Evolutionary conservation across 805 yeast species (phyloP), one percentile per base, ranked within the genome.

Genomic region (Zygotorulaspora florentina): DNA sequence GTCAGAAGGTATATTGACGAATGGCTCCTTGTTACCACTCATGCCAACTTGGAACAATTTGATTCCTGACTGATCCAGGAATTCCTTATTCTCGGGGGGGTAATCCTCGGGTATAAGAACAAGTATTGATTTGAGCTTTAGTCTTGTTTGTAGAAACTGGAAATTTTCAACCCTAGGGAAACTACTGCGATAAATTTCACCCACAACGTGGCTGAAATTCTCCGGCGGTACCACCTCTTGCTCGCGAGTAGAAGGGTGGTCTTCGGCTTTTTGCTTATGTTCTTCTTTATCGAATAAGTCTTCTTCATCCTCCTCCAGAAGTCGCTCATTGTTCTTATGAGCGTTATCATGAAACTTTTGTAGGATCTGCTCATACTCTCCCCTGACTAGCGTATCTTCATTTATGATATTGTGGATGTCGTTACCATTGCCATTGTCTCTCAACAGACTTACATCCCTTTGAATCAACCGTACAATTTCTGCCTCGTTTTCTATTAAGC

Each of bases 11-110:
- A 81, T 81, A 56, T 85, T 83, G 36, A 87, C 96, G 69, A 89
- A 88, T 9, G 96, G 96, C 59, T 89, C 96, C 61, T 93, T 93
- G 64, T 93, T 93, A 7, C 98, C 99, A 36, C 93, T 82, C 80
- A 93, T 78, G 1, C 97, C 96, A 31, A 91, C 81, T 65, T 89
- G 98, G 59, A 81, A 87, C 31, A 90, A 72, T 54, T 76, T 68
- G 40, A 93, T 88, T 16, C 74, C 73, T 40, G 87, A 74, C 33
- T 73, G 69, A 33, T 73, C 61, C 47, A 87, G 68, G 58, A 87
- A 89, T 40, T 79, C 79, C 31, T 64, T 55, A 58, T 90, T 88
- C 52, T 85, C 87, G 27, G 70, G 73, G 0, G 99, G 97, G 59
- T 91, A 91, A 20, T 84, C 89, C 61, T 93, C 99, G 0, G 97